Conservation (phyloP, 2,329 filamentous ascomycete genomes). For the Ceratocystis harringtonii region DNA sequence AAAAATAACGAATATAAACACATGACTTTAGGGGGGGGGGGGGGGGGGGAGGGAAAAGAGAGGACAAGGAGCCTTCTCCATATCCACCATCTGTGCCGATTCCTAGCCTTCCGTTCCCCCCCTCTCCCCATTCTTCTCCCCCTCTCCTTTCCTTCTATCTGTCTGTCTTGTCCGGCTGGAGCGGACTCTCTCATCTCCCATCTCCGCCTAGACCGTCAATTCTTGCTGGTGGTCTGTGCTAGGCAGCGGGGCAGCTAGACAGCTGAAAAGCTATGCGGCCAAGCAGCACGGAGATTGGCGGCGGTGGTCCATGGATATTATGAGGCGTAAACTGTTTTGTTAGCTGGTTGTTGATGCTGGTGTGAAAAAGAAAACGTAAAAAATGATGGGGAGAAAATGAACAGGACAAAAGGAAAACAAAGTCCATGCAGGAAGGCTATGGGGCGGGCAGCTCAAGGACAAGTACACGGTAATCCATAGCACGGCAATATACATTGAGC, state of each 20-base stretch:
- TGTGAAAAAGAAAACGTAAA: conserved; percentile 9
- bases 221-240: background rate
- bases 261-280: too few relatives aligned
- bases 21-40: background rate
- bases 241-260: background rate
- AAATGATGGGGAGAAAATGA: background rate
- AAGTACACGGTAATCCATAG: too few relatives aligned
- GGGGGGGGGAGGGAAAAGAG: background rate
- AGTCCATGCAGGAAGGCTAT: too few relatives aligned
- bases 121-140: background rate
- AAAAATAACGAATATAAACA: too few relatives aligned
- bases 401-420: conserved; percentile 8
- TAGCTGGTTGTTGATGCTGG: conserved; percentile 11
- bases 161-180: conserved; percentile 14
- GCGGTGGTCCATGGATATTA: conserved; percentile 6
- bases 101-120: background rate
- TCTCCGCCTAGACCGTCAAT: background rate
- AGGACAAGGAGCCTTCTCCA: background rate
- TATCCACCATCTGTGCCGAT: background rate
- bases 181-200: conserved; percentile 14
- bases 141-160: background rate
- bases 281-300: background rate
- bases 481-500: too few relatives aligned
- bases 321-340: conserved; percentile 10
- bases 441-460: too few relatives aligned